Evolutionary conservation across 1,139 yeast species (phyloP).

Genomic region (Pichia sp.): DNA sequence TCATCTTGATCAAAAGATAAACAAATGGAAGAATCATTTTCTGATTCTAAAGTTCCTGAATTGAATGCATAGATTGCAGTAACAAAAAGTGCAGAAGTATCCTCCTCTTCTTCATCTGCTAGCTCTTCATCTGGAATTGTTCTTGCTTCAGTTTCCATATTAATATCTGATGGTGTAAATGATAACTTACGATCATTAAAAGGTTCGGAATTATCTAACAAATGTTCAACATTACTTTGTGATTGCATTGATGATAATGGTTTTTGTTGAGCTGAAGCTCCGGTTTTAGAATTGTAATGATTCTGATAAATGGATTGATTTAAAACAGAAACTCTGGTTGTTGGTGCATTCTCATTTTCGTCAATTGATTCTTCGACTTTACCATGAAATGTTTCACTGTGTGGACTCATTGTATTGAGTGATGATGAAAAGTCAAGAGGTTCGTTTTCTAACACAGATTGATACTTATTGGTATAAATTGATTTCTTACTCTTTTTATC

Average conservation of each 20-base stretch:
- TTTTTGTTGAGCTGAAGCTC: slow-evolving; percentile 5
- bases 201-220: not conserved
- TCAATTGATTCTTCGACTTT: not conserved
- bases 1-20: slow-evolving; percentile 76
- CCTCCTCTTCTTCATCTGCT: slow-evolving; percentile 18
- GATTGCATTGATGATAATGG: not conserved
- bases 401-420: not conserved
- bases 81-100: slow-evolving; percentile 37
- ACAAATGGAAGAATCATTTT: slow-evolving; percentile 71
- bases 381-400: not conserved
- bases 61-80: slow-evolving; percentile 78
- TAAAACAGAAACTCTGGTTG: slow-evolving; percentile 25
- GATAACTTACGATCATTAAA: slow-evolving; percentile 2
- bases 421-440: slow-evolving; percentile 7
- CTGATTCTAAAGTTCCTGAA: slow-evolving; percentile 56
- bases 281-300: slow-evolving; percentile 15
- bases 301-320: slow-evolving; percentile 25
- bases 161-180: slow-evolving; percentile 1
- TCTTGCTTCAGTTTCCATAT: not conserved
- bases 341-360: slow-evolving; percentile 3
- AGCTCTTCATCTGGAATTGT: not conserved
- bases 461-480: slow-evolving; percentile 2
- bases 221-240: not conserved
- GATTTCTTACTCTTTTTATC: not conserved
- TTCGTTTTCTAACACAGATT: slow-evolving; percentile 11